A percentile compares a stretch with the other conserved stretches of the same genome.
These are phyloP conservation scores for Podila epicladia DNA, from an alignment of 192 early-diverging fungal genomes.

Conservation along the genomic window DNA sequence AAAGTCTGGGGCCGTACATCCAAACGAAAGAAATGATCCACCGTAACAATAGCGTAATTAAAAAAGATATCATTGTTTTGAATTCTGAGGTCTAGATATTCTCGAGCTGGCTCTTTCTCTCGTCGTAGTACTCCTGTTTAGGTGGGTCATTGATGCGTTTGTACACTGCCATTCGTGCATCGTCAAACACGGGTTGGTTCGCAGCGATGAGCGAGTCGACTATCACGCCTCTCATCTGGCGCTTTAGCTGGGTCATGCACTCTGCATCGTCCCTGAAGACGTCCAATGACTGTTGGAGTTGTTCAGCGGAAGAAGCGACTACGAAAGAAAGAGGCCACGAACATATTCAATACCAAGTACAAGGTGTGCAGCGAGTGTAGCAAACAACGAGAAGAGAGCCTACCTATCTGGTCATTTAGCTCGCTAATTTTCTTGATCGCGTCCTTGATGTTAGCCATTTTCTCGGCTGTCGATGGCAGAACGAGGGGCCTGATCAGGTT, in stretches of 20 bases:
- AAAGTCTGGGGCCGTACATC: constrained; percentile 75
- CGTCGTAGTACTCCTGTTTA: not conserved
- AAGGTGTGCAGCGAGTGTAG: too few relatives aligned
- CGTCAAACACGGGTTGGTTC: not conserved
- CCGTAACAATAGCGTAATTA: not conserved
- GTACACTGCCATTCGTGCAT: not conserved
- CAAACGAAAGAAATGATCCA: constrained; percentile 52
- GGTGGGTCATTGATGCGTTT: not conserved
- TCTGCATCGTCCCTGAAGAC: not conserved
- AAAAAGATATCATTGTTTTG: not conserved
- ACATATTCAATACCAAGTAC: too few relatives aligned
- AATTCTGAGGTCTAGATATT: not conserved
- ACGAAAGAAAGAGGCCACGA: not conserved
- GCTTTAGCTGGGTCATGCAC: not conserved
- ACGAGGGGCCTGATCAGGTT: not conserved
- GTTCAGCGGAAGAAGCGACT: not conserved
- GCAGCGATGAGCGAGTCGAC: not conserved
- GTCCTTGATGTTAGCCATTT: not conserved
- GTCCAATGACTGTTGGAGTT: not conserved
- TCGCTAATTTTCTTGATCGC: not conserved
- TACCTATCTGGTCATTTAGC: too few relatives aligned
- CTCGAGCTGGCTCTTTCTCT: not conserved
- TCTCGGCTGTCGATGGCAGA: not conserved
- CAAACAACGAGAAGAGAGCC: too few relatives aligned
- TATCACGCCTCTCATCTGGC: not conserved